These are phyloP conservation scores for Rhytidhysteron rufulum DNA, from an alignment of 2,329 filamentous ascomycete genomes.

Conservation along the genomic window DNA sequence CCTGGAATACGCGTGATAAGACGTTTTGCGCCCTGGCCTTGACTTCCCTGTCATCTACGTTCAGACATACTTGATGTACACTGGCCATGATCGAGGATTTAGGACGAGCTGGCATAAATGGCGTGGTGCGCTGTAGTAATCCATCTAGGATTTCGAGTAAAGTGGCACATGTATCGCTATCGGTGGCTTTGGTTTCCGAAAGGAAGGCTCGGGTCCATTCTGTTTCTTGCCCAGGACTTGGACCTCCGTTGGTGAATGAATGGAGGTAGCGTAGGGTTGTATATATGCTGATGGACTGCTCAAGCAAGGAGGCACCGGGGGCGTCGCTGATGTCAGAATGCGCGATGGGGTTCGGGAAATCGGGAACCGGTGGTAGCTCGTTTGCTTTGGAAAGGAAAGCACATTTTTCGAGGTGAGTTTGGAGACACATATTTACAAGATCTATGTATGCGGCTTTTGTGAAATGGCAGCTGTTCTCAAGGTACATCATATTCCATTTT, in stretches of 20 bases:
- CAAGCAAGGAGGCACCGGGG: not conserved
- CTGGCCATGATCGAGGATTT: constrained; percentile 17
- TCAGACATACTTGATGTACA: constrained; percentile 16
- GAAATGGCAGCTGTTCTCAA: constrained; percentile 22
- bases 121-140: constrained; percentile 3
- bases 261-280: not conserved
- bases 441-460: constrained; percentile 35
- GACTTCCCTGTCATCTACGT: constrained; percentile 22
- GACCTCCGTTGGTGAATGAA: too few species aligned
- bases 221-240: not conserved
- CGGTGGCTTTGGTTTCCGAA: constrained; percentile 15
- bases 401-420: constrained; percentile 17
- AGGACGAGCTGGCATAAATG: too few species aligned
- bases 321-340: not conserved
- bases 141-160: constrained; percentile 17
- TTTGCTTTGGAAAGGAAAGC: constrained; percentile 18
- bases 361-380: not conserved
- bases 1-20: constrained; percentile 17
- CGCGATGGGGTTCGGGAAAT: too few species aligned
- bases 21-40: constrained; percentile 25
- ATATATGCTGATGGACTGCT: not conserved
- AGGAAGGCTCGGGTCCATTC: constrained; percentile 12
- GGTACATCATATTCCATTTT: constrained; percentile 1
- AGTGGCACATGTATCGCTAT: constrained; percentile 23
- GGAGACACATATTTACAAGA: constrained; percentile 25